A percentile compares a stretch with the other conserved stretches of the same genome.
phyloP scores from a whole-genome alignment of 2,329 filamentous ascomycete genomes.

The Fusarium musae region DNA sequence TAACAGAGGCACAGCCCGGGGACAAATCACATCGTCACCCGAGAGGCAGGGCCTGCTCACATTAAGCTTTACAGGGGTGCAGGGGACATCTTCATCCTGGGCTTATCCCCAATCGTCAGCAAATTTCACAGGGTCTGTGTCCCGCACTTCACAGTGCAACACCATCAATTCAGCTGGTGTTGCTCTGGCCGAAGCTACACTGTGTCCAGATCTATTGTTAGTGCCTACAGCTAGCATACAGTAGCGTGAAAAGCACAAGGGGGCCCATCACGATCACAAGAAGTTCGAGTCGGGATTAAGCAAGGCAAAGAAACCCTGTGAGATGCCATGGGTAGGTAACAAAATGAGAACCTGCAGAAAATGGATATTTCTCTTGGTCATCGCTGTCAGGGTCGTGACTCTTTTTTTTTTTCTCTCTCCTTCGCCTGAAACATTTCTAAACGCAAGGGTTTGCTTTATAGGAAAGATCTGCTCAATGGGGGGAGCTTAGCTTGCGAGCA shows the following conservation, averaged over 20 bases:
- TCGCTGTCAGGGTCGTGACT: background rate
- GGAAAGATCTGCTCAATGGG: background rate
- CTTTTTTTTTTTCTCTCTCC: no score
- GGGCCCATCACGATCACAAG: background rate
- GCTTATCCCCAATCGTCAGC: background rate
- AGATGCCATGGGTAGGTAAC: background rate
- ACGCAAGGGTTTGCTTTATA: background rate
- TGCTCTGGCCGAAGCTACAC: background rate
- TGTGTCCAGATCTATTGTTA: slow-evolving; percentile 5
- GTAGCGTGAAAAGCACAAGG: background rate
- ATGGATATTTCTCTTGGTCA: background rate
- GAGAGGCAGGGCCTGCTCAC: background rate
- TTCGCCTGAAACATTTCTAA: background rate
- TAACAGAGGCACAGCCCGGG: background rate
- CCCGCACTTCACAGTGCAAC: background rate
- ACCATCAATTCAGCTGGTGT: background rate
- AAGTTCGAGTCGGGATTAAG: background rate
- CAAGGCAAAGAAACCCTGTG: background rate
- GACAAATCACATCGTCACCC: slow-evolving; percentile 2
- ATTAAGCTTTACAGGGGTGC: background rate
- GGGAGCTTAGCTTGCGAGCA: background rate
- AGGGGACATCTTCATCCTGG: background rate
- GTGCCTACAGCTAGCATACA: background rate
- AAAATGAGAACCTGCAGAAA: background rate
- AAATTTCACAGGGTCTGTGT: slow-evolving; percentile 1